Evolutionary conservation across 306 rosid species (phyloP).

Genomic region (Begonia masoniana): DNA sequence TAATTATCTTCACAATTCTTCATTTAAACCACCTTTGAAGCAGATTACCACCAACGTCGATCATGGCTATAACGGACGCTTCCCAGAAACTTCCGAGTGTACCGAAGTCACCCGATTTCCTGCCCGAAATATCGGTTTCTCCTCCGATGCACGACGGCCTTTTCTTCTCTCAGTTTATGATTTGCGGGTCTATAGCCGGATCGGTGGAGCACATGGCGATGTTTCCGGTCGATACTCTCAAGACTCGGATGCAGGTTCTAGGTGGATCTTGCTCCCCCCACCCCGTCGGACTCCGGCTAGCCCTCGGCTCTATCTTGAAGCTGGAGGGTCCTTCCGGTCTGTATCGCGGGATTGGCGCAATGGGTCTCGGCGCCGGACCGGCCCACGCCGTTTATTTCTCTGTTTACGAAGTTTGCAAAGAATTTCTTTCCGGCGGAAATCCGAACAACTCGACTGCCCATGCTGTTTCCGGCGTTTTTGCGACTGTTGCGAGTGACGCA

Average conservation of each 20-base stretch:
- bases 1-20: neutral
- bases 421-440: conserved; percentile 29
- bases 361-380: conserved; percentile 93
- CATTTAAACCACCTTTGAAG: neutral
- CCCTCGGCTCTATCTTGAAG: conserved; percentile 42
- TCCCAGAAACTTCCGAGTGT: conserved; percentile 8
- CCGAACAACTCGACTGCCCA: conserved; percentile 35
- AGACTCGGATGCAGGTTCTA: conserved; percentile 71
- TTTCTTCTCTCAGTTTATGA: conserved; percentile 72
- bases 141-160: conserved; percentile 62
- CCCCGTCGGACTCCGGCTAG: conserved; percentile 46
- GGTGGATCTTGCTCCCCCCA: conserved; percentile 44
- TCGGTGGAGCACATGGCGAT: conserved; percentile 70
- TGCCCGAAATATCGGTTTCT: conserved; percentile 20
- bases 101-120: conserved; percentile 35
- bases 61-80: conserved; percentile 20
- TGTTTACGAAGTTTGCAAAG: conserved; percentile 55
- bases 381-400: conserved; percentile 88
- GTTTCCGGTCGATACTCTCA: conserved; percentile 89
- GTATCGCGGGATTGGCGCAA: conserved; percentile 72
- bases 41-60: neutral
- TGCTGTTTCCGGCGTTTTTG: conserved; percentile 62
- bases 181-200: conserved; percentile 79
- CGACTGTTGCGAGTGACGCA: conserved; percentile 68
- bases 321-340: conserved; percentile 60